Conservation (phyloP, 371 early-diverging fungal genomes). For the Mortierella sp. region DNA sequence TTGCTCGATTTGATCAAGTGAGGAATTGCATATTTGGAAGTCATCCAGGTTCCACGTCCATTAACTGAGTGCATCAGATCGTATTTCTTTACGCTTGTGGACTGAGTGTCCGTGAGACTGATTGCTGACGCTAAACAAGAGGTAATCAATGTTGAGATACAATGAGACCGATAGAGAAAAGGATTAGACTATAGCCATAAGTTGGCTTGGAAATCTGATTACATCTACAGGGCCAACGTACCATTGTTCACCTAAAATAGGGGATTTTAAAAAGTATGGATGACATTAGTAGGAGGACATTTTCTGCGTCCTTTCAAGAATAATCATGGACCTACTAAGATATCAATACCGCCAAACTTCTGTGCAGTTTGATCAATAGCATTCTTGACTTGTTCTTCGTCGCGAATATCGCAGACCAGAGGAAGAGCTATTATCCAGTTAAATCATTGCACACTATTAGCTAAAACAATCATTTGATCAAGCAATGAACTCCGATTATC, state of each 20-base stretch:
- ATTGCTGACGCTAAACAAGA: constrained; percentile 73
- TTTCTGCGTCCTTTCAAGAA: not conserved
- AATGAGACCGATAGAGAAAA: too few relatives aligned
- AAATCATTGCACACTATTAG: not conserved
- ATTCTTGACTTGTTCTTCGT: constrained; percentile 75
- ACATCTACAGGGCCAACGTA: not conserved
- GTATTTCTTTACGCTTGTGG: constrained; percentile 75
- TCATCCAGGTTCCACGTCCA: constrained; percentile 85
- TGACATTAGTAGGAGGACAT: not conserved
- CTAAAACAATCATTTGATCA: too few relatives aligned
- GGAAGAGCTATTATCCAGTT: constrained; percentile 67
- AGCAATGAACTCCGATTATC: too few relatives aligned
- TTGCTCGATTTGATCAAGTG: constrained; percentile 70
- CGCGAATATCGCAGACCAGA: constrained; percentile 84
- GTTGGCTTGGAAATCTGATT: not conserved
- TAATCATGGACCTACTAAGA: constrained; percentile 70
- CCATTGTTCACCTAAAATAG: constrained; percentile 51
- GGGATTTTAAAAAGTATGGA: not conserved
- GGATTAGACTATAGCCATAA: not conserved
- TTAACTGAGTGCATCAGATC: constrained; percentile 89
- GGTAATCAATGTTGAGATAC: not conserved
- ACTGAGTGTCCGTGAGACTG: constrained; percentile 71
- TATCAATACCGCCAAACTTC: constrained; percentile 82
- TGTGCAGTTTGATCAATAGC: constrained; percentile 77
- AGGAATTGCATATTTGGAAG: constrained; percentile 78